Percentiles rank a stretch among this genome's conserved stretches.
Conservation (phyloP, 2,329 filamentous ascomycete genomes). For the Lomentospora prolificans region DNA sequence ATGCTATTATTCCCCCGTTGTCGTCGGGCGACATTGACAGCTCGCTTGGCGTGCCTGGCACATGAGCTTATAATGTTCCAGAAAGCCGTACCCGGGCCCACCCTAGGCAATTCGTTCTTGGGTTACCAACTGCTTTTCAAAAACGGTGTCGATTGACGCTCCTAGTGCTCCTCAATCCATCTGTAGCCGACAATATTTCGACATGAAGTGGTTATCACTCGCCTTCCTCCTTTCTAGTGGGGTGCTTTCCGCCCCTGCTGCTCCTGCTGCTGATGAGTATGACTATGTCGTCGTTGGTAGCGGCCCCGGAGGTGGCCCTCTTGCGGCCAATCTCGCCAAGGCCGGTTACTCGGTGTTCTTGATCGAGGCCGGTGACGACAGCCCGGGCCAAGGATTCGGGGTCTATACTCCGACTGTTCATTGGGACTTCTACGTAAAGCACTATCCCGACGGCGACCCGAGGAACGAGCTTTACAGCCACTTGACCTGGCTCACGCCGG, state of each 20-base stretch:
- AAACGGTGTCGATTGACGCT: too few species aligned
- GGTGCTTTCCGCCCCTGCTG: neutral
- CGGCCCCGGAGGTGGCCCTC: slow-evolving; percentile 43
- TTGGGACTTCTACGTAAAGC: slow-evolving; percentile 55
- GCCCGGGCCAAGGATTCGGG: slow-evolving; percentile 17
- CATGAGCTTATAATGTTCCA: neutral
- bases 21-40: neutral
- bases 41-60: neutral
- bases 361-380: slow-evolving; percentile 48
- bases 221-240: slow-evolving; percentile 2
- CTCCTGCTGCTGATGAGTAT: slow-evolving; percentile 21
- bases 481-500: slow-evolving; percentile 24
- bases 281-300: slow-evolving; percentile 53
- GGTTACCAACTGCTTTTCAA: neutral
- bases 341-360: slow-evolving; percentile 48
- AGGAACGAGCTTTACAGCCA: slow-evolving; percentile 43
- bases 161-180: too few species aligned
- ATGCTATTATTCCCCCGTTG: neutral
- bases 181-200: neutral
- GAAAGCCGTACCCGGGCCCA: neutral
- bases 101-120: neutral
- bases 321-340: slow-evolving; percentile 44
- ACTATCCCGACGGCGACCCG: slow-evolving; percentile 39
- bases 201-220: slow-evolving; percentile 6
- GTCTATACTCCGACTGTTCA: slow-evolving; percentile 17